These are phyloP conservation scores for Podospora fimiseda DNA, from an alignment of 495 filamentous ascomycete genomes.

Conservation along the genomic window DNA sequence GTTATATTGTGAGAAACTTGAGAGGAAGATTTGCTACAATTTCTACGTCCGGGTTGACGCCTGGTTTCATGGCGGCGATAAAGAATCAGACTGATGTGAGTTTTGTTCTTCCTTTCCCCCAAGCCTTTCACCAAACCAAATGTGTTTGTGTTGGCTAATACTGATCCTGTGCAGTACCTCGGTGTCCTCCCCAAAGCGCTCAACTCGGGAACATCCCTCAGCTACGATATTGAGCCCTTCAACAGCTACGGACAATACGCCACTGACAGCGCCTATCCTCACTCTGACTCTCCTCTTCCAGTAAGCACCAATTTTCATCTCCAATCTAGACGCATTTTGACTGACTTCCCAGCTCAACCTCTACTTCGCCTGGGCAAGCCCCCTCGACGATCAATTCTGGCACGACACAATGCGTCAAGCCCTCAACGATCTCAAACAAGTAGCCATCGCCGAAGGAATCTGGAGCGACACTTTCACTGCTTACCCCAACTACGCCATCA, in stretches of 20 bases:
- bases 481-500: slow-evolving; percentile 24
- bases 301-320: background rate
- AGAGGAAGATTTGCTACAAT: slow-evolving; percentile 20
- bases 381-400: slow-evolving; percentile 20
- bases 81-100: slow-evolving; percentile 13
- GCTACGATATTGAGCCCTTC: slow-evolving; percentile 25
- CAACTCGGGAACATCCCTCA: slow-evolving; percentile 10
- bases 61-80: slow-evolving; percentile 12
- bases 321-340: background rate
- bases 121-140: too few relatives aligned
- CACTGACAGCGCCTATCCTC: slow-evolving; percentile 20
- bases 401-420: slow-evolving; percentile 11
- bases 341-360: slow-evolving; percentile 14
- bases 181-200: background rate
- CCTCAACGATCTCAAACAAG: slow-evolving; percentile 9
- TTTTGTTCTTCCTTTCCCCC: too few relatives aligned
- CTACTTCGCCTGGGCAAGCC: slow-evolving; percentile 19
- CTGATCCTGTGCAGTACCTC: background rate
- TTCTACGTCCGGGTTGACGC: slow-evolving; percentile 17
- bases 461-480: slow-evolving; percentile 9
- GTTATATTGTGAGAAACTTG: slow-evolving; percentile 12
- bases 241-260: slow-evolving; percentile 18
- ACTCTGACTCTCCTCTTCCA: slow-evolving; percentile 21
- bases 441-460: slow-evolving; percentile 20
- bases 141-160: background rate